Base-by-base conservation (phyloP, 805 yeast species). In the Dipodascus albidus region DNA sequence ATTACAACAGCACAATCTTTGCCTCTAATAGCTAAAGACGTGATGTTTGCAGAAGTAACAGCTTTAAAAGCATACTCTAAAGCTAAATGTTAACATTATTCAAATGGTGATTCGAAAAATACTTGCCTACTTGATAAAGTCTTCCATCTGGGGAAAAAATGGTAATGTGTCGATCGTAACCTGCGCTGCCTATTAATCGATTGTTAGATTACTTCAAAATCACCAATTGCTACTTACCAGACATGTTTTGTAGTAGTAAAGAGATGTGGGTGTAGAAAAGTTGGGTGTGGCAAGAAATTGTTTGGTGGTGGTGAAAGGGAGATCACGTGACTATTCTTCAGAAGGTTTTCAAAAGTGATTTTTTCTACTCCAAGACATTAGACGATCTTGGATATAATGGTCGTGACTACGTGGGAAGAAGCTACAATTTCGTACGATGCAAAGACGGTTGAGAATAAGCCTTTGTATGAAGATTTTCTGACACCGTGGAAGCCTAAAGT, bases 111-210 rank as follows among this genome's bases (percentile, higher is more conserved):
- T 44, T 11, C 15, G 17, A 21, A 42, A 42, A 11, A n/a, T 14
- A 53, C 67, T 23, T 54, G 63, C 67, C 67, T 38, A 91, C 99
- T 73, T 93, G 99, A 72, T 85, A 93, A 57, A 93, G 77, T 70
- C 99, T 83, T 49, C 99, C 99, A 68, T 93, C 99, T 20, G 99
- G 99, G 42, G 98, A 91, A 74, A 93, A 93, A 63, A 93, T 90
- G 24, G 99, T 93, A 69, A 93, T 93, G 70, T 93, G 99, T 76
- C 99, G 86, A 74, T 93, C 99, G 69, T 90, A 93, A 53, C 99
- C 99, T n/a, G 98, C 96, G 58, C 83, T 76, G 58, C 81, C 83
- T 75, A 62, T 19, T 6, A 3, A 22, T 4, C 49, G 33, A 42
- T 33, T 31, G 57, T 38, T 23, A 47, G n/a, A 19, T 20, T 48